Conservation (phyloP, 345 rosid genomes). For the Excoecaria agallocha region DNA sequence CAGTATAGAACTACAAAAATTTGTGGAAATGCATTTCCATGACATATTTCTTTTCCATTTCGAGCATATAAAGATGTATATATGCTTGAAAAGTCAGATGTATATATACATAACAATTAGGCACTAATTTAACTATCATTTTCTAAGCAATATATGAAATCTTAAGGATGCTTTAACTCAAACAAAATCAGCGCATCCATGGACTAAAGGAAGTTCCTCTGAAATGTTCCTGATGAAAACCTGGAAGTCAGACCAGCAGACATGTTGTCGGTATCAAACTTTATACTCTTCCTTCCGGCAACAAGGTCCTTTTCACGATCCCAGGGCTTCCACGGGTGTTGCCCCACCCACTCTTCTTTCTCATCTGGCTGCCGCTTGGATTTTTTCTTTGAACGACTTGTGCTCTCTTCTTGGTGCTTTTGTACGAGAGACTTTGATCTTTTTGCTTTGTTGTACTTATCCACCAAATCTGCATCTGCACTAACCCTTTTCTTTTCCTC, state of each 20-base stretch:
- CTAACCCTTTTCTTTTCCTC: constrained; percentile 43
- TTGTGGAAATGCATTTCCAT: not conserved
- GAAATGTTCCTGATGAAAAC: constrained; percentile 77
- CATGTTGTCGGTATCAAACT: constrained; percentile 65
- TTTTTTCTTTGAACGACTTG: constrained; percentile 53
- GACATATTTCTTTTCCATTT: not conserved
- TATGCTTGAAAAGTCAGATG: not conserved
- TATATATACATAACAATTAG: not conserved
- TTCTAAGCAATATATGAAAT: too few species aligned
- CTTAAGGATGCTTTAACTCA: too few species aligned
- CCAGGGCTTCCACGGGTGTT: constrained; percentile 99
- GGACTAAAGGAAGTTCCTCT: constrained; percentile 36
- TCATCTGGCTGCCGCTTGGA: constrained; percentile 44
- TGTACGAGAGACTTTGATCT: constrained; percentile 78
- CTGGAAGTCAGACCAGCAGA: constrained; percentile 68
- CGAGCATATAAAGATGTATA: too few species aligned
- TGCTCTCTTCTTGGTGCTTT: constrained; percentile 64
- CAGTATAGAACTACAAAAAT: not conserved
- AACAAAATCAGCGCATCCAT: not conserved
- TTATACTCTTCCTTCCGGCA: constrained; percentile 70
- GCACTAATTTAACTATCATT: too few species aligned
- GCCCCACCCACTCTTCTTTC: constrained; percentile 78
- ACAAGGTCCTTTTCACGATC: constrained; percentile 82
- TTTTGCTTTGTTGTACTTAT: constrained; percentile 79
- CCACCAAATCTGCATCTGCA: constrained; percentile 79